Evolutionary conservation across 2,329 filamentous ascomycete genomes (phyloP), one percentile per base, ranked within the genome.

Genomic region (Dactylellina parvicollis): DNA sequence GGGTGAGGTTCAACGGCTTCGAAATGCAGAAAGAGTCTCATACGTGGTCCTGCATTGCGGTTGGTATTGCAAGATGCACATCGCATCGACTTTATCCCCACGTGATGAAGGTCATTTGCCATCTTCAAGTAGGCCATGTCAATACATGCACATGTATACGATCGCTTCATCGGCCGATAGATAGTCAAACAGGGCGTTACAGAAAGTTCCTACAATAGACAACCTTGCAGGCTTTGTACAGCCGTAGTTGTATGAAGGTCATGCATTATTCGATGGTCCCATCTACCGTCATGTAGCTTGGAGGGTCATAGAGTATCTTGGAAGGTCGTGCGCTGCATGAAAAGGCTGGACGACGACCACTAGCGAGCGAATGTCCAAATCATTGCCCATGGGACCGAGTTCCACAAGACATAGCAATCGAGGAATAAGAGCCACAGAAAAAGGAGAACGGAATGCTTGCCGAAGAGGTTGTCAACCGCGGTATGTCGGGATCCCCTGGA

Each of bases 281-380:
- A 32, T 57, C 34, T 32, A 57, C 32, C 20, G 42, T 36, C 46
- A 56, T 47, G 44, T 44, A 14, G 34, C 60, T 34, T 34, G 36
- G 50, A 24, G 49, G n/a, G 36, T 56, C 49, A 65, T 49, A 59
- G 62, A 52, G 20, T 18, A 26, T 55, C 28, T 54, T 30, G 28
- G 47, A 55, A 64, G 57, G 57, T 64, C 59, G 50, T 64, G 66
- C 59, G 59, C 59, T 64, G 50, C 44, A 64, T 50, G 26, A 50
- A 5, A 18, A 44, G 57, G 44, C 61, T 55, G 50, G 34, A 20
- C 32, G 34, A 56, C 34, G 18, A 24, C 49, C 61, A 56, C 60
- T 46, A 65, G 49, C 60, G 16, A 56, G 52, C 34, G 52, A 56
- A n/a, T 38, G 16, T 40, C 52, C 28, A 65, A 55, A 46, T 32